Conservation (phyloP, 2,329 filamentous ascomycete genomes). For the Fusarium illudens region DNA sequence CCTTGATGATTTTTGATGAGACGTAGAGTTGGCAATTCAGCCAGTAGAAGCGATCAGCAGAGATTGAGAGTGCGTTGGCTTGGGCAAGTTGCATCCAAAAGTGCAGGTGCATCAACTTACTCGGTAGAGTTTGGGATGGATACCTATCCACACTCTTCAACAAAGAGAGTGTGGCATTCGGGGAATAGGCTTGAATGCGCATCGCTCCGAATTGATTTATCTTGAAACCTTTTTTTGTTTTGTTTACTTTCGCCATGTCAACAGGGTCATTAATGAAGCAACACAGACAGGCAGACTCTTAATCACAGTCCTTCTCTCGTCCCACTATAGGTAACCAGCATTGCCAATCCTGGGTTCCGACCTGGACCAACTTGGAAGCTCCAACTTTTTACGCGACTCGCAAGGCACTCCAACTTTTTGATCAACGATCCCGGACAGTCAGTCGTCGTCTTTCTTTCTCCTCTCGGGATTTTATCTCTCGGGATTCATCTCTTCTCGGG, state of each 20-base stretch:
- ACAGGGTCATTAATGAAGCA: not conserved
- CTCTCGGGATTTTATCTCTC: not conserved
- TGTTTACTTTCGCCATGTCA: slow-evolving; percentile 29
- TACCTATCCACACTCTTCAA: not conserved
- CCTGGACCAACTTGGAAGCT: slow-evolving; percentile 24
- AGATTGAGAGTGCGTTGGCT: not conserved
- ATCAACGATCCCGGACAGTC: not conserved
- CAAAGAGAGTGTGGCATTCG: slow-evolving; percentile 11
- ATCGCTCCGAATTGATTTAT: not conserved
- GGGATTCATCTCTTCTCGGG: not conserved
- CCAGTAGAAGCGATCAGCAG: not conserved
- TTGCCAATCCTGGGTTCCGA: slow-evolving; percentile 9
- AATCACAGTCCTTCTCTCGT: slow-evolving; percentile 1
- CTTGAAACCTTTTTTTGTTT: slow-evolving; percentile 2
- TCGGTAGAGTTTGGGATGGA: slow-evolving; percentile 20
- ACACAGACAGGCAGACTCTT: not conserved
- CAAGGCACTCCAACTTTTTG: not conserved
- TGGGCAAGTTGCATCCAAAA: not conserved
- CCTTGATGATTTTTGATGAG: not conserved
- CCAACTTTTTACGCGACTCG: slow-evolving; percentile 2
- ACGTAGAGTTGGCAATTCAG: not conserved
- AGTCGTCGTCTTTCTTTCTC: no score
- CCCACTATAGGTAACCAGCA: slow-evolving; percentile 28
- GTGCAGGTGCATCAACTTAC: not conserved
- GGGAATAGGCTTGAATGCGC: not conserved